Evolutionary conservation across 768 basidiomycete species (phyloP).

Genomic region (Cyclocybe aegerita): DNA sequence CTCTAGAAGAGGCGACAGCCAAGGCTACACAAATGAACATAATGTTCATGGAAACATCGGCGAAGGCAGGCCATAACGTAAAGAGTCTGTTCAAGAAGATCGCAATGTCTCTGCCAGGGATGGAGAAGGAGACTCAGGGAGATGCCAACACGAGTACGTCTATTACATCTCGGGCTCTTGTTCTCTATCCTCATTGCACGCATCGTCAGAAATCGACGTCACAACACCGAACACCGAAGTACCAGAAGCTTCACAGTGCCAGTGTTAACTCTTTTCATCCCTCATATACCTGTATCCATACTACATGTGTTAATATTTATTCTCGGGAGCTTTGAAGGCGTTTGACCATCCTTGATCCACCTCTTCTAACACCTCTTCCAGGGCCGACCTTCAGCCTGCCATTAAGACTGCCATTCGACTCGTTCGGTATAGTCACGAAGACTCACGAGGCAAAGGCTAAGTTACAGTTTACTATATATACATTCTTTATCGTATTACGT

Average conservation of each 20-base stretch:
- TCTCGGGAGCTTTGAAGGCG: neutral
- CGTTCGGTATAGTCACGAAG: too few species aligned
- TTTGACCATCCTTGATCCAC: neutral
- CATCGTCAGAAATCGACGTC: slow-evolving; percentile 81
- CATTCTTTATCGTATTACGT: neutral
- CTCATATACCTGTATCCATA: slow-evolving; percentile 16
- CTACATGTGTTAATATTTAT: slow-evolving; percentile 20
- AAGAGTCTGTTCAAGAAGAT: slow-evolving; percentile 99
- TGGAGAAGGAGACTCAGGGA: slow-evolving; percentile 77
- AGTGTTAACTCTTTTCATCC: slow-evolving; percentile 51
- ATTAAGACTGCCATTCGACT: too few species aligned
- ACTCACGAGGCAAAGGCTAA: neutral
- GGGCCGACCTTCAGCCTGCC: neutral
- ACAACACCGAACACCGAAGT: slow-evolving; percentile 69
- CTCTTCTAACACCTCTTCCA: neutral
- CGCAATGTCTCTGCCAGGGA: slow-evolving; percentile 95
- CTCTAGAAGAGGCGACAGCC: slow-evolving; percentile 92
- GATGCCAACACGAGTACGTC: slow-evolving; percentile 55
- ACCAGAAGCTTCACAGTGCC: slow-evolving; percentile 86
- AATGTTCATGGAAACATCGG: slow-evolving; percentile 99
- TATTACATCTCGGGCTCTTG: neutral
- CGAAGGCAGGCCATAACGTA: slow-evolving; percentile 98
- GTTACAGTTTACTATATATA: neutral
- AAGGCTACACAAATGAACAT: slow-evolving; percentile 89
- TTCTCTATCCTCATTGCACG: slow-evolving; percentile 5